A percentile compares a stretch with the other conserved stretches of the same genome.
These are phyloP conservation scores for Ogataea glucozyma DNA, from an alignment of 805 yeast species.

Conservation along the genomic window DNA sequence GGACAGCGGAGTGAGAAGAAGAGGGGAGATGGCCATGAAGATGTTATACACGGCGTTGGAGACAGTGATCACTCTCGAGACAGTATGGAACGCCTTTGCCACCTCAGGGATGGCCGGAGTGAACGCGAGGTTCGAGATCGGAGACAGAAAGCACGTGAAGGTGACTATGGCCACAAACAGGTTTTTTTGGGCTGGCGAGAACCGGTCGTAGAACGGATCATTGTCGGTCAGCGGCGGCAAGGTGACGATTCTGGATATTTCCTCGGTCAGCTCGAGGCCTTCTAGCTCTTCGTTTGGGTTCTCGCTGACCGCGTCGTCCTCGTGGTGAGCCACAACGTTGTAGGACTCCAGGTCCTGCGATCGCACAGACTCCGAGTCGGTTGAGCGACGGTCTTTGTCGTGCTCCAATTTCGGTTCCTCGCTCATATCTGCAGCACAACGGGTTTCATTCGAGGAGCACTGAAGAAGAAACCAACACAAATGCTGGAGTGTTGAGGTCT, in stretches of 20 bases:
- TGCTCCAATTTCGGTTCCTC: neutral
- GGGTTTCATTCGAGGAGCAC: too few relatives aligned
- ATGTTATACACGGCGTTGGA: slow-evolving; percentile 52
- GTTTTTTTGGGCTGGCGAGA: slow-evolving; percentile 27
- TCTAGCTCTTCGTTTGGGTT: slow-evolving; percentile 4
- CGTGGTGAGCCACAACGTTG: slow-evolving; percentile 2
- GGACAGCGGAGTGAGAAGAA: slow-evolving; percentile 50
- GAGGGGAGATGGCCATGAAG: slow-evolving; percentile 55
- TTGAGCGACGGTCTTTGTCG: neutral
- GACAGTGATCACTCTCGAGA: slow-evolving; percentile 47
- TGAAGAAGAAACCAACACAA: too few relatives aligned
- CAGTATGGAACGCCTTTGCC: slow-evolving; percentile 46
- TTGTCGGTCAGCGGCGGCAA: slow-evolving; percentile 29
- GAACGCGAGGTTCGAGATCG: slow-evolving; percentile 45
- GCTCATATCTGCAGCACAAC: neutral
- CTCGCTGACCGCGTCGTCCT: slow-evolving; percentile 5
- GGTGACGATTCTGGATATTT: slow-evolving; percentile 15
- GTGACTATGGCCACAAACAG: slow-evolving; percentile 37
- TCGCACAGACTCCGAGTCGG: slow-evolving; percentile 1
- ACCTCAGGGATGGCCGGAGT: slow-evolving; percentile 55
- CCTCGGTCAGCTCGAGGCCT: slow-evolving; percentile 13
- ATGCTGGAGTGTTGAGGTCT: too few relatives aligned
- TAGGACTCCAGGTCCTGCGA: slow-evolving; percentile 3
- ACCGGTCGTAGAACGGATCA: slow-evolving; percentile 32
- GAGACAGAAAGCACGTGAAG: slow-evolving; percentile 45